These are phyloP conservation scores for Sporothrix pseudoabietina DNA, from an alignment of 2,329 filamentous ascomycete species.

Conservation along the genomic window DNA sequence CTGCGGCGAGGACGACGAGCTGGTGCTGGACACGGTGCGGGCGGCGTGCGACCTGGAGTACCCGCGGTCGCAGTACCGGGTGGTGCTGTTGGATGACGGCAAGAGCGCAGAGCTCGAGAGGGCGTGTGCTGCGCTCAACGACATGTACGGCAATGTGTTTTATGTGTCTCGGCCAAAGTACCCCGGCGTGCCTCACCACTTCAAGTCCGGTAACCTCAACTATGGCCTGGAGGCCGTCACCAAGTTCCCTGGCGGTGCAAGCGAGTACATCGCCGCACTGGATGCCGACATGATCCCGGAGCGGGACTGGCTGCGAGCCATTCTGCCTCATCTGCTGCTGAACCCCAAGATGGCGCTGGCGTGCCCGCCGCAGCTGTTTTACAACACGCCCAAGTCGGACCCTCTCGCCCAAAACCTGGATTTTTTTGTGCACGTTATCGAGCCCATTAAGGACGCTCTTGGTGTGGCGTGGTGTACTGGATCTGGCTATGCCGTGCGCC, in stretches of 20 bases:
- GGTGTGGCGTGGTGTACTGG: conserved; percentile 64
- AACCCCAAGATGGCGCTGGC: conserved; percentile 60
- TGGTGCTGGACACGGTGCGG: conserved; percentile 59
- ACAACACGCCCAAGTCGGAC: conserved; percentile 62
- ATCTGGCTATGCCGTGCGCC: conserved; percentile 62
- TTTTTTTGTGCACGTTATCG: conserved; percentile 59
- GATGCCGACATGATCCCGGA: conserved; percentile 71
- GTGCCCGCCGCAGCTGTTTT: conserved; percentile 64
- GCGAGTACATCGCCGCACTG: conserved; percentile 62
- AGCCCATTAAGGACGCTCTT: conserved; percentile 54
- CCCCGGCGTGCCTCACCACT: conserved; percentile 55
- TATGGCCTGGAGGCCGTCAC: conserved; percentile 57
- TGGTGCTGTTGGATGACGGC: conserved; percentile 61
- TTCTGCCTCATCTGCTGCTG: conserved; percentile 60
- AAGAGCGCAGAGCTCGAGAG: conserved; percentile 47
- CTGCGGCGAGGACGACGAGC: conserved; percentile 58
- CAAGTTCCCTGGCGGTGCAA: conserved; percentile 56
- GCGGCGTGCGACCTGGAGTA: conserved; percentile 59
- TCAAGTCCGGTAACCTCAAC: conserved; percentile 67
- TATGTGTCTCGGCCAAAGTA: conserved; percentile 57
- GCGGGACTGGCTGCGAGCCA: conserved; percentile 59
- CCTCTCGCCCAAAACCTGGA: conserved; percentile 61
- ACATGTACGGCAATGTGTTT: conserved; percentile 53
- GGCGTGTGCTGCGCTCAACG: conserved; percentile 43
- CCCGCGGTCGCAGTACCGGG: conserved; percentile 54